These are phyloP conservation scores for Cystofilobasidium macerans DNA, from an alignment of 768 basidiomycete species.

Conservation along the genomic window DNA sequence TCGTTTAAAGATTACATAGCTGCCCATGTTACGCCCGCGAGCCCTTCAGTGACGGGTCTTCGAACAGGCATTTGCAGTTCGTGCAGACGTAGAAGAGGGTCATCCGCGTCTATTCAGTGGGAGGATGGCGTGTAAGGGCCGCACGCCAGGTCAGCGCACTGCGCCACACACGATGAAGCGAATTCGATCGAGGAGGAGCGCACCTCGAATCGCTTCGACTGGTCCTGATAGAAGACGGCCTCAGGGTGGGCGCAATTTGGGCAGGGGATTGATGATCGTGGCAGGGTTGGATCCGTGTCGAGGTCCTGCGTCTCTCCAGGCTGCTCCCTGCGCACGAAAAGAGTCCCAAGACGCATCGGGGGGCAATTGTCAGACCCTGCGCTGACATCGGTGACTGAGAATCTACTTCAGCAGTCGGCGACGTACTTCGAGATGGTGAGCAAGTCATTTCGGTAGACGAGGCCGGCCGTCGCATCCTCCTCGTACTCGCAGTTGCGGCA, in stretches of 20 bases:
- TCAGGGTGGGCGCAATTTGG: constrained; percentile 18
- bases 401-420: background rate
- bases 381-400: too few relatives aligned
- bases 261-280: constrained; percentile 19
- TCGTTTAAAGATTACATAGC: too few relatives aligned
- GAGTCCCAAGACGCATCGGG: background rate
- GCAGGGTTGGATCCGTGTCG: constrained; percentile 24
- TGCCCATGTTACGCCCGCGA: background rate
- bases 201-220: constrained; percentile 27
- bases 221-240: constrained; percentile 27
- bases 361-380: background rate
- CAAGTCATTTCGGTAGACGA: constrained; percentile 26
- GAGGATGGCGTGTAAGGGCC: background rate
- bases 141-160: background rate
- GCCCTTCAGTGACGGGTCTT: constrained; percentile 12
- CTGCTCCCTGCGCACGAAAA: constrained; percentile 19
- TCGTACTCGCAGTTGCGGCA: constrained; percentile 26
- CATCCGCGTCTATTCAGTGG: constrained; percentile 21
- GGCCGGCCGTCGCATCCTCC: constrained; percentile 21
- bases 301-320: constrained; percentile 25
- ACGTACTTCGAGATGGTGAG: constrained; percentile 27
- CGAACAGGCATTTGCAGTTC: constrained; percentile 14
- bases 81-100: constrained; percentile 27
- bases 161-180: too few relatives aligned
- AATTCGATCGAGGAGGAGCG: background rate